Base-by-base conservation (phyloP, 768 basidiomycete genomes). In the Cubamyces sp. region DNA sequence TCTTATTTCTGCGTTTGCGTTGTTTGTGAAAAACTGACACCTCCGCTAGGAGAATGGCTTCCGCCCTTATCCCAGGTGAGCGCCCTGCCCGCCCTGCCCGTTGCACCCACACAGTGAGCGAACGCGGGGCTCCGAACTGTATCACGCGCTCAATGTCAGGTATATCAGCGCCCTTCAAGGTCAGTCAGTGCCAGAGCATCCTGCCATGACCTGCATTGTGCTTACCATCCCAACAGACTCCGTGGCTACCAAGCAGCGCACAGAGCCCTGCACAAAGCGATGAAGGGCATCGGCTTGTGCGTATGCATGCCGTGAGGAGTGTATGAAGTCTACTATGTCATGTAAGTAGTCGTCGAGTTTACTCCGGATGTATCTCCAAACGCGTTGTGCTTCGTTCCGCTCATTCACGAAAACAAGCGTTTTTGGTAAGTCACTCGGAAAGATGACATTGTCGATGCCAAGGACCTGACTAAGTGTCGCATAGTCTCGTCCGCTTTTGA, bases 81-180 rank as follows among this genome's bases (percentile, higher is more conserved):
- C 66, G 64, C 0, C 53, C 67, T 23, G 62, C 65, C 8, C 65
- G 54, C 4, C 65, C 67, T 0, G 46, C 37, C 0, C 74, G 66
- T 57, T 79, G 77, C 1, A 68, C 69, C 74, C 74, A 77, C 2
- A 75, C 65, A 0, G 72, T 64, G 0, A 78, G 68, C 0, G 75
- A 75, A 1, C 57, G 19, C 0, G 77, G 74, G 1, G 75, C 66
- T 12, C 72, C 70, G 42, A 78, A 77, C 52, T 79, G 78, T 18
- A 76, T 66, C 1, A 75, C 70, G 15, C 73, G 70, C 15, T 72
- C 71, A 28, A 80, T 71, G 59, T 80, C 73, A 0, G 74, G 72
- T 23, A 79, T 77, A 21, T 53, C 51, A 23, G 51, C 51, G n/a
- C 51, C 51, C 51, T 53, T 12, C 5, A 21, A 14, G 23, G 14